phyloP scores from a whole-genome alignment of 2,329 filamentous ascomycete species.

The Xylaria sp. region DNA sequence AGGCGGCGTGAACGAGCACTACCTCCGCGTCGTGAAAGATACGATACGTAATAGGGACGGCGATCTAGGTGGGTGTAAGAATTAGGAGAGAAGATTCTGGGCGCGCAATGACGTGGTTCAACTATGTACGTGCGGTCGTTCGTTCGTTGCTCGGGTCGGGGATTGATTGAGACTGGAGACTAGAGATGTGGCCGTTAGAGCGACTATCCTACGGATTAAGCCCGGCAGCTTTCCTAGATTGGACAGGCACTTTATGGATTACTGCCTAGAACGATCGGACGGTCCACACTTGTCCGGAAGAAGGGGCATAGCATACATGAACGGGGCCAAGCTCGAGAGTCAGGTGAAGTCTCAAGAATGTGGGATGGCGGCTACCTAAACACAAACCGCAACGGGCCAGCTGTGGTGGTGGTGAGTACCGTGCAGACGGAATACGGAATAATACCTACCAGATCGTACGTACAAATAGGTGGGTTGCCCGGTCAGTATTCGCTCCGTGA shows the following conservation, averaged over 20 bases:
- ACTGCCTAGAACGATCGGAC: not conserved
- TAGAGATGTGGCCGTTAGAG: not conserved
- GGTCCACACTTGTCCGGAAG: not conserved
- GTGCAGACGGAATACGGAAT: too few relatives aligned
- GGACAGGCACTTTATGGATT: not conserved
- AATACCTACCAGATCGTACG: not conserved
- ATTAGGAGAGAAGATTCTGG: not conserved
- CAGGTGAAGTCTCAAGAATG: not conserved
- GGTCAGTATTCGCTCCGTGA: not conserved
- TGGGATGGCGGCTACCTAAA: not conserved
- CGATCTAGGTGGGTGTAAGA: not conserved
- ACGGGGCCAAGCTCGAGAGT: not conserved
- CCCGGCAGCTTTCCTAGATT: not conserved
- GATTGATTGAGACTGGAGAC: not conserved
- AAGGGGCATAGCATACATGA: not conserved
- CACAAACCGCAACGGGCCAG: conserved; percentile 1
- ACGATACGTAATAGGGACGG: not conserved
- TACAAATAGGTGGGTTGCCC: not conserved
- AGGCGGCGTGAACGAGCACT: not conserved
- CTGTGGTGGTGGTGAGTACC: not conserved
- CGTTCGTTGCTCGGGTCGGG: not conserved
- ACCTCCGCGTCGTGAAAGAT: not conserved
- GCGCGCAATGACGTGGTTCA: not conserved
- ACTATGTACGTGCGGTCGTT: not conserved
- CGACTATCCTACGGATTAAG: not conserved